These are phyloP conservation scores for Colletotrichum echinochloae DNA, from an alignment of 2,329 filamentous ascomycete genomes.

Conservation along the genomic window DNA sequence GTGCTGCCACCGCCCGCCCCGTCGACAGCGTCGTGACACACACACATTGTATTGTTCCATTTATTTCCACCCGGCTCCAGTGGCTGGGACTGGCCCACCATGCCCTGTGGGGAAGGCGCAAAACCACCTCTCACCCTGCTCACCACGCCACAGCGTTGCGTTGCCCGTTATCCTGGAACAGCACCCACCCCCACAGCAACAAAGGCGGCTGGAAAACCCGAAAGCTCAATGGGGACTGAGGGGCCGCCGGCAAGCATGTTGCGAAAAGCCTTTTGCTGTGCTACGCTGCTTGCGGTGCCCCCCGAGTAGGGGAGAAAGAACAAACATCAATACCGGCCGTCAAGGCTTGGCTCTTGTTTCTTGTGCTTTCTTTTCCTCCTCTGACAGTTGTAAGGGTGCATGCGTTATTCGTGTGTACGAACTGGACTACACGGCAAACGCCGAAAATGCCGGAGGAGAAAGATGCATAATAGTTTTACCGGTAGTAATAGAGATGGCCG, in stretches of 20 bases:
- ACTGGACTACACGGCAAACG: not conserved
- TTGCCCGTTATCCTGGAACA: slow-evolving; percentile 32
- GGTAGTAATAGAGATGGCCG: not conserved
- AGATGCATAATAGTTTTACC: not conserved
- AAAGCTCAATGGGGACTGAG: slow-evolving; percentile 11
- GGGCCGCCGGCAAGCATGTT: slow-evolving; percentile 18
- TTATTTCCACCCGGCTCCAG: slow-evolving; percentile 26
- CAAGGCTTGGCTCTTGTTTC: slow-evolving; percentile 7
- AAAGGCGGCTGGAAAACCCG: not conserved
- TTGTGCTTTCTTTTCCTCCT: too few species aligned
- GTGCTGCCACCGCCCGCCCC: not conserved
- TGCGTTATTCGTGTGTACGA: not conserved
- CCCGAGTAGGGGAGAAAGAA: not conserved
- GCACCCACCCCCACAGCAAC: not conserved
- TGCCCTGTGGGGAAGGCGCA: slow-evolving; percentile 27
- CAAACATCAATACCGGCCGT: not conserved
- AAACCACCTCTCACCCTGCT: slow-evolving; percentile 1
- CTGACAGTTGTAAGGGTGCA: too few species aligned
- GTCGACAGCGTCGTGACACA: not conserved
- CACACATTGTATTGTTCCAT: slow-evolving; percentile 28
- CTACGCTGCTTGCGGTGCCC: not conserved
- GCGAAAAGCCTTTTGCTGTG: not conserved
- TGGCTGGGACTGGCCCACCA: slow-evolving; percentile 16
- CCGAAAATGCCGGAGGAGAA: not conserved
- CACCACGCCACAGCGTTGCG: slow-evolving; percentile 35